A percentile compares a stretch with the other conserved stretches of the same genome.
phyloP scores from a whole-genome alignment of 768 basidiomycete genomes.

The Termitomyces sp. region DNA sequence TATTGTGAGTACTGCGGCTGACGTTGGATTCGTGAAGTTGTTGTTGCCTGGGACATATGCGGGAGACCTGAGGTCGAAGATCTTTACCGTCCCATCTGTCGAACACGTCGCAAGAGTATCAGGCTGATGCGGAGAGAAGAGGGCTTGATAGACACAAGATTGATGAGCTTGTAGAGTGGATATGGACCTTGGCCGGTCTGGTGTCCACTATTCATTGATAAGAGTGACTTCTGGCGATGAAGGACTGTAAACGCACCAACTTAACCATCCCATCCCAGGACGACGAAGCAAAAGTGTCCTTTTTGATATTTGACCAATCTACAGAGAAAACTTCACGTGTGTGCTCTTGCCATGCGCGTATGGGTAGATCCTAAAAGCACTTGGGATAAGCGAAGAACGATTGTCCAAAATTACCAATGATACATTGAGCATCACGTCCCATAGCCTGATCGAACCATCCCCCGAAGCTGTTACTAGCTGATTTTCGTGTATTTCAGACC shows the following conservation, averaged over 20 bases:
- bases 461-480: slow-evolving; percentile 88
- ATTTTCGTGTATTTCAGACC: slow-evolving; percentile 95
- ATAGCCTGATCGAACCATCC: slow-evolving; percentile 85
- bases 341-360: slow-evolving; percentile 93
- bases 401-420: slow-evolving; percentile 12
- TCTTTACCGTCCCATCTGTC: slow-evolving; percentile 77
- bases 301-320: slow-evolving; percentile 94
- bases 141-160: slow-evolving; percentile 83
- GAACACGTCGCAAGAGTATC: slow-evolving; percentile 81
- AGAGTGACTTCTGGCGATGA: not conserved
- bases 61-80: slow-evolving; percentile 76
- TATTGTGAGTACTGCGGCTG: slow-evolving; percentile 70
- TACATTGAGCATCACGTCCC: slow-evolving; percentile 88
- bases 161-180: slow-evolving; percentile 80
- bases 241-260: slow-evolving; percentile 49
- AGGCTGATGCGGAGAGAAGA: slow-evolving; percentile 91
- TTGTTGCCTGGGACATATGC: slow-evolving; percentile 52
- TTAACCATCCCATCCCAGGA: slow-evolving; percentile 94
- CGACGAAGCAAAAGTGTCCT: slow-evolving; percentile 81
- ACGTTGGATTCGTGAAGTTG: slow-evolving; percentile 61
- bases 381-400: slow-evolving; percentile 13
- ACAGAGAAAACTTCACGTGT: slow-evolving; percentile 88
- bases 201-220: slow-evolving; percentile 66
- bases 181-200: slow-evolving; percentile 75
- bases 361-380: slow-evolving; percentile 72